phyloP scores from a whole-genome alignment of 2,329 filamentous ascomycete genomes.

The Cordyceps fumosorosea region DNA sequence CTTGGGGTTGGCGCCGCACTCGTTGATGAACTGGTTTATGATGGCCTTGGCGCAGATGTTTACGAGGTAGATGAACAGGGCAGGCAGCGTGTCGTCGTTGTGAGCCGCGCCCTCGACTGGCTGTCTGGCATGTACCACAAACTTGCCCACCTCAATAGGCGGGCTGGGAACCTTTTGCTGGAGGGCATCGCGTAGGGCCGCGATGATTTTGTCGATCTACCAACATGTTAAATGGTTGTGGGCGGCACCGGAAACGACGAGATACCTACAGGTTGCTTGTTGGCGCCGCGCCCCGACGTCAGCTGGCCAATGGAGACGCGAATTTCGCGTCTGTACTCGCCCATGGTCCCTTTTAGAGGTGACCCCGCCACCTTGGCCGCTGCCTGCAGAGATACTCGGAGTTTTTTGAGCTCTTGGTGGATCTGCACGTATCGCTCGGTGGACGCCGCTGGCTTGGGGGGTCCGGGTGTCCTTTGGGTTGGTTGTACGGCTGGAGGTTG shows the following conservation, averaged over 20 bases:
- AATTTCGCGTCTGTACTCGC: constrained; percentile 66
- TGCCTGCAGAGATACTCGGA: constrained; percentile 56
- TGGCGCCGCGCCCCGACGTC: constrained; percentile 57
- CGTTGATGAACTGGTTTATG: constrained; percentile 61
- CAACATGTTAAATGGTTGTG: constrained; percentile 15
- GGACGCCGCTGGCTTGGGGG: constrained; percentile 1
- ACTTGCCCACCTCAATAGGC: constrained; percentile 47
- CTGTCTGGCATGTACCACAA: constrained; percentile 40
- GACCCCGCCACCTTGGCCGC: constrained; percentile 42
- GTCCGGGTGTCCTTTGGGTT: not conserved
- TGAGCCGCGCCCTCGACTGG: constrained; percentile 43
- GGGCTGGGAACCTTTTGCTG: constrained; percentile 45
- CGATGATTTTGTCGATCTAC: constrained; percentile 31
- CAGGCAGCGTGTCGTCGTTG: constrained; percentile 51
- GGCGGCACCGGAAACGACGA: not conserved
- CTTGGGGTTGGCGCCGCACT: constrained; percentile 56
- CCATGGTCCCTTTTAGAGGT: constrained; percentile 57
- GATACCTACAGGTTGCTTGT: constrained; percentile 36
- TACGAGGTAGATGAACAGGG: constrained; percentile 66
- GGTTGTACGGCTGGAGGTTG: constrained; percentile 10
- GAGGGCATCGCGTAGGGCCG: constrained; percentile 45
- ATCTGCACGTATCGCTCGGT: constrained; percentile 48
- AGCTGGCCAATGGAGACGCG: constrained; percentile 68
- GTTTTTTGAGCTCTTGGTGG: constrained; percentile 61
- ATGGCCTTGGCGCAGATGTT: constrained; percentile 70